Conservation (phyloP, 768 basidiomycete genomes). For the Rhodotorula kratochvilovae region DNA sequence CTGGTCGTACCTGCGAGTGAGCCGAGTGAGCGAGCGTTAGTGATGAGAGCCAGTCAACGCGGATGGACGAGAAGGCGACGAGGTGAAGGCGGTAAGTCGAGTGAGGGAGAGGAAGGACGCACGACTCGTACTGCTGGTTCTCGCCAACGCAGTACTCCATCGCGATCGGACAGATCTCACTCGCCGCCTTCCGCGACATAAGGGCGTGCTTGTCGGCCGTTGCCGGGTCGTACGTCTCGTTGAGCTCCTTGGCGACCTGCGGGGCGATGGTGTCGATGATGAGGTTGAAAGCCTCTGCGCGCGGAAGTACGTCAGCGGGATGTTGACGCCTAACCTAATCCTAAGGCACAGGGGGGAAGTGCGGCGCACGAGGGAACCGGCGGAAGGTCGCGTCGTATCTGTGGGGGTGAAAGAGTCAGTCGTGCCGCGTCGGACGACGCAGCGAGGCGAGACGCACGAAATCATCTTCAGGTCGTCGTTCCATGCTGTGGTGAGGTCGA, state of each 20-base stretch:
- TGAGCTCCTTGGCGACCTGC: slow-evolving; percentile 2
- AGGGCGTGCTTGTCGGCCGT: neutral
- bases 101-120: no score
- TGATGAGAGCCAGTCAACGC: no score
- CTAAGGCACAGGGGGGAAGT: no score
- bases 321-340: no score
- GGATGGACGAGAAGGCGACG: no score
- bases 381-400: slow-evolving; percentile 13
- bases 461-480: slow-evolving; percentile 15
- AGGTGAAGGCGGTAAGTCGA: no score
- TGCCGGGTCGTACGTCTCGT: neutral
- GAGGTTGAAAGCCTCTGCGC: neutral
- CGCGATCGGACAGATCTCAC: neutral
- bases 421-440: no score
- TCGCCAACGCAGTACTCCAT: neutral
- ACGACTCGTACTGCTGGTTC: slow-evolving; percentile 9
- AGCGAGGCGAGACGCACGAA: neutral
- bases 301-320: neutral
- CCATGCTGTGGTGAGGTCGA: neutral
- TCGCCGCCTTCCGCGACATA: slow-evolving; percentile 1
- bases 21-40: neutral
- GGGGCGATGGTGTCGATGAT: neutral
- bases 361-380: slow-evolving; percentile 2
- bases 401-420: neutral
- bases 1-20: neutral